Conservation (phyloP, 2,329 filamentous ascomycete genomes). For the Aspergillus puulaauensis region DNA sequence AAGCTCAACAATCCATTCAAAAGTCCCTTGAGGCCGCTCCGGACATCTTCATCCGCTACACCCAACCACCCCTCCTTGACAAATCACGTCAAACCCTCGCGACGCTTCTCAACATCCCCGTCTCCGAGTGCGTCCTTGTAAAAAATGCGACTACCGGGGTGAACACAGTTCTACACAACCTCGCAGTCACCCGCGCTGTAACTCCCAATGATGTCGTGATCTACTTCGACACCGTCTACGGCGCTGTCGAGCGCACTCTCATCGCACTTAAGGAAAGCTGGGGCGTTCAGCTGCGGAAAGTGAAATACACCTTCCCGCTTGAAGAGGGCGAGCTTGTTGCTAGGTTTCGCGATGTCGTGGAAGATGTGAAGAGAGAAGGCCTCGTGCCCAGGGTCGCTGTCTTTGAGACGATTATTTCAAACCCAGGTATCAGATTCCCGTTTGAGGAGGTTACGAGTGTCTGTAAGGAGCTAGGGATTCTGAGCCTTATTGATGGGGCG, state of each 20-base stretch:
- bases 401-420: conserved; percentile 77
- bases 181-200: conserved; percentile 56
- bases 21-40: conserved; percentile 66
- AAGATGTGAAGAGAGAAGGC: conserved; percentile 54
- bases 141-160: conserved; percentile 70
- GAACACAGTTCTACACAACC: conserved; percentile 76
- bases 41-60: conserved; percentile 74
- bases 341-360: conserved; percentile 61
- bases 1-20: conserved; percentile 64
- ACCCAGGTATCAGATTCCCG: conserved; percentile 77
- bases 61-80: conserved; percentile 63
- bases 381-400: conserved; percentile 66
- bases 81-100: conserved; percentile 65
- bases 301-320: conserved; percentile 67
- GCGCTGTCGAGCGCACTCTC: conserved; percentile 71
- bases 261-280: conserved; percentile 69
- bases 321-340: conserved; percentile 66
- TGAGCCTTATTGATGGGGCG: conserved; percentile 79
- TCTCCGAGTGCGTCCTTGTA: conserved; percentile 71
- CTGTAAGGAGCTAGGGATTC: conserved; percentile 66
- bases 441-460: conserved; percentile 66
- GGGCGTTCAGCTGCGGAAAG: conserved; percentile 48
- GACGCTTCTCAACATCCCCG: conserved; percentile 63
- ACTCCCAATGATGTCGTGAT: conserved; percentile 68
- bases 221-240: conserved; percentile 77